Conservation (phyloP, 1,284 basidiomycete genomes). For the Irpex lacteus region DNA sequence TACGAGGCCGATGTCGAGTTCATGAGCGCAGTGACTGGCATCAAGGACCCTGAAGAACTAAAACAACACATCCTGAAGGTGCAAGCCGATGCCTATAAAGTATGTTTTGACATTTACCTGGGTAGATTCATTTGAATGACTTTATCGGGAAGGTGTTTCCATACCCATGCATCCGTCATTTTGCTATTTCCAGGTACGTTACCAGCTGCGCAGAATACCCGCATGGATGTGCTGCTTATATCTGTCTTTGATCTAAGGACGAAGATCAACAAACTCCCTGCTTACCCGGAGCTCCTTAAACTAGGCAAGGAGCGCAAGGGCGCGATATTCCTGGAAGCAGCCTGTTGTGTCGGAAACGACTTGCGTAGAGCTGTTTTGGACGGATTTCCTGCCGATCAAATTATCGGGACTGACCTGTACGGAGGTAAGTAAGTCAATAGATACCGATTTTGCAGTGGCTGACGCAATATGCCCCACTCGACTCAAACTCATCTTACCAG, state of each 20-base stretch:
- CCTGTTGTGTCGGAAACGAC: conserved; percentile 39
- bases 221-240: too few species aligned
- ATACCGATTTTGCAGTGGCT: background rate
- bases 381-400: conserved; percentile 32
- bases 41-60: conserved; percentile 37
- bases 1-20: conserved; percentile 32
- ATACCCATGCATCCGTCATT: conserved; percentile 36
- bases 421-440: conserved; percentile 20
- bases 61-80: conserved; percentile 43
- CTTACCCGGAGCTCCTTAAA: conserved; percentile 39
- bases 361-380: conserved; percentile 38
- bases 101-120: too few species aligned
- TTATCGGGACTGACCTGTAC: conserved; percentile 35
- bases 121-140: too few species aligned
- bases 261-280: conserved; percentile 36
- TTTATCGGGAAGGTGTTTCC: conserved; percentile 28
- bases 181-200: background rate
- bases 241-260: conserved; percentile 2
- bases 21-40: conserved; percentile 39
- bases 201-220: too few species aligned
- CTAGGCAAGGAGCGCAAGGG: conserved; percentile 36
- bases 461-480: background rate
- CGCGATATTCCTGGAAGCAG: conserved; percentile 46
- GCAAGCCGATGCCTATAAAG: conserved; percentile 28
- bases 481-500: conserved; percentile 14